Percentiles rank a stretch among this genome's conserved stretches.
Evolutionary conservation across 441 rosid species (phyloP).

Genomic region (Jatropha multifida): DNA sequence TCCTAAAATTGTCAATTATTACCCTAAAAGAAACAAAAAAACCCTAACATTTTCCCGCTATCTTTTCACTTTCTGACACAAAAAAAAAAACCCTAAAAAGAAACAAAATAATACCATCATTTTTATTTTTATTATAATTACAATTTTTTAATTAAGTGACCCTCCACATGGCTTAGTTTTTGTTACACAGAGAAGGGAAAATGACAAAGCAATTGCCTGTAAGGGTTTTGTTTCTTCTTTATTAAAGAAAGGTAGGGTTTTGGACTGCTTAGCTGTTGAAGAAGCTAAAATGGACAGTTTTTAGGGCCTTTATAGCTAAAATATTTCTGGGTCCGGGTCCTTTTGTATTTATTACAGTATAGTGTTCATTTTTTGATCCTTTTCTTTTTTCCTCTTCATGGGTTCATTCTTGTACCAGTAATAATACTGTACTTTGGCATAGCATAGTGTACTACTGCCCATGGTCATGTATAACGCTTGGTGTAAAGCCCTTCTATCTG

Average conservation of each 20-base stretch:
- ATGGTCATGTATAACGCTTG: not conserved
- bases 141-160: not conserved
- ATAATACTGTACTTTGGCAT: conserved; percentile 14
- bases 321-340: conserved; percentile 28
- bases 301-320: conserved; percentile 24
- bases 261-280: conserved; percentile 18
- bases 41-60: conserved; percentile 40
- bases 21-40: not conserved
- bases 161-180: conserved; percentile 37
- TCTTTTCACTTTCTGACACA: conserved; percentile 28
- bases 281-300: conserved; percentile 25
- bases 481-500: conserved; percentile 20
- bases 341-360: conserved; percentile 26
- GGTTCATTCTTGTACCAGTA: conserved; percentile 8
- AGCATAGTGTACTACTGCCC: no score
- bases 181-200: not conserved
- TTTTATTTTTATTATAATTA: not conserved
- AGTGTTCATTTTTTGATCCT: conserved; percentile 23
- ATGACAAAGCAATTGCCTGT: conserved; percentile 25
- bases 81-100: conserved; percentile 25
- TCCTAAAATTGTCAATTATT: not conserved
- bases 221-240: conserved; percentile 33
- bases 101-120: conserved; percentile 6
- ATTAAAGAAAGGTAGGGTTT: conserved; percentile 31
- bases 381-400: conserved; percentile 10